Conservation (phyloP, 2,329 filamentous ascomycete species). For the Stachybotrys chlorohalonatus region DNA sequence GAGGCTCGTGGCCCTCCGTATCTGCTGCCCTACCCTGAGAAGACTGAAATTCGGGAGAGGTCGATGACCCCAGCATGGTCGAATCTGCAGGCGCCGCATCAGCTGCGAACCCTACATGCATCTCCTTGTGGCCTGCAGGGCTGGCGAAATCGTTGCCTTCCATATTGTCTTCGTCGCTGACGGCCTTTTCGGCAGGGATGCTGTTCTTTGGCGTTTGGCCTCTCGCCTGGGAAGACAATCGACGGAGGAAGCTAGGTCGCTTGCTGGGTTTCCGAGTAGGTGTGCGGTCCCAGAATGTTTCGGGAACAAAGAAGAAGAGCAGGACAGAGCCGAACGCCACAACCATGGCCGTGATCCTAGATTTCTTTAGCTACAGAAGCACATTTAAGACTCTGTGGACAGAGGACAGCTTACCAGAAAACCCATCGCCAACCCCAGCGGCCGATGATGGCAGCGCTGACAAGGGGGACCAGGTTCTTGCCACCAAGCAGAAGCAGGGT, state of each 20-base stretch:
- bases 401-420: conserved; percentile 54
- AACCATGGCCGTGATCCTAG: conserved; percentile 72
- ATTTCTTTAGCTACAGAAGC: not conserved
- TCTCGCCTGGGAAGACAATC: conserved; percentile 30
- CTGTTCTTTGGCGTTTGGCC: not conserved
- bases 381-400: not conserved
- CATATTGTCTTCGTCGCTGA: not conserved
- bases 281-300: conserved; percentile 90
- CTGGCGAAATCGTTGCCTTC: not conserved
- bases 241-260: conserved; percentile 36
- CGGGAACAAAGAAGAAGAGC: conserved; percentile 84
- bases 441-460: conserved; percentile 78
- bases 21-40: no score
- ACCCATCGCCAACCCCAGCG: conserved; percentile 79
- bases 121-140: not conserved
- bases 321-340: conserved; percentile 61
- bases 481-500: conserved; percentile 80
- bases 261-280: conserved; percentile 38
- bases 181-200: no score
- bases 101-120: not conserved
- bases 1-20: no score
- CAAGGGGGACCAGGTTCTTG: conserved; percentile 82
- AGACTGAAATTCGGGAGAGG: no score
- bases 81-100: no score
- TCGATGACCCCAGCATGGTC: not conserved